Conservation (phyloP, 805 yeast species). For the Metschnikowia reukaufii region DNA sequence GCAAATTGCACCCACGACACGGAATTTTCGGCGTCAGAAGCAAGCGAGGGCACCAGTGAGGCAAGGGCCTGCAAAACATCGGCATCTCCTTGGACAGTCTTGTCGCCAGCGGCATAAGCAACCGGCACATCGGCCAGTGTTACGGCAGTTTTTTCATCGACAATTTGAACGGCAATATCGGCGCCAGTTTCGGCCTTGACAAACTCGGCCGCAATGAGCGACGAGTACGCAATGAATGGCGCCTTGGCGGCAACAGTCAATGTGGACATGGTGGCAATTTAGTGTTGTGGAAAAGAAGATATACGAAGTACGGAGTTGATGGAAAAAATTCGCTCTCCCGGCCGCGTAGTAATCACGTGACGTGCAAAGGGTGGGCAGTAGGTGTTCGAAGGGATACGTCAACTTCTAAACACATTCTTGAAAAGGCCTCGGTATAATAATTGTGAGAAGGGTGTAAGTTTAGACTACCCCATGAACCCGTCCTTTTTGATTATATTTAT, state of each 20-base stretch:
- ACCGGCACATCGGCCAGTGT: slow-evolving; percentile 46
- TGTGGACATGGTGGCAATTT: slow-evolving; percentile 33
- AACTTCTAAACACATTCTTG: no score
- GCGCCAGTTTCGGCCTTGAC: slow-evolving; percentile 53
- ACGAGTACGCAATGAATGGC: slow-evolving; percentile 74
- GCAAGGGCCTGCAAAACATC: slow-evolving; percentile 52
- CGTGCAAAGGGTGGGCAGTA: no score
- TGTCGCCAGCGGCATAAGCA: slow-evolving; percentile 46
- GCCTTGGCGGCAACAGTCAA: slow-evolving; percentile 85
- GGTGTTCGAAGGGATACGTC: no score
- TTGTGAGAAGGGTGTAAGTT: no score
- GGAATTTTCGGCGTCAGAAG: slow-evolving; percentile 19
- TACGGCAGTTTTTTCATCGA: slow-evolving; percentile 63
- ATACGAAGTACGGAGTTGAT: no score
- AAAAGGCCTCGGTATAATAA: no score
- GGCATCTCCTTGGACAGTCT: slow-evolving; percentile 40
- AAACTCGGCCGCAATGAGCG: slow-evolving; percentile 73
- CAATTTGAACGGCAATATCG: slow-evolving; percentile 59
- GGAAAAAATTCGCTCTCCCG: no score
- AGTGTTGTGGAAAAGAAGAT: background rate
- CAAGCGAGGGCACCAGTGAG: slow-evolving; percentile 49
- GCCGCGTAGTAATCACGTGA: no score
- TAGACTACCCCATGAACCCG: no score
- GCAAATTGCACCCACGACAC: slow-evolving; percentile 71
- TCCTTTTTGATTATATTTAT: no score